Evolutionary conservation across 1,284 basidiomycete genomes (phyloP).

Genomic region (Malassezia dermatis): DNA sequence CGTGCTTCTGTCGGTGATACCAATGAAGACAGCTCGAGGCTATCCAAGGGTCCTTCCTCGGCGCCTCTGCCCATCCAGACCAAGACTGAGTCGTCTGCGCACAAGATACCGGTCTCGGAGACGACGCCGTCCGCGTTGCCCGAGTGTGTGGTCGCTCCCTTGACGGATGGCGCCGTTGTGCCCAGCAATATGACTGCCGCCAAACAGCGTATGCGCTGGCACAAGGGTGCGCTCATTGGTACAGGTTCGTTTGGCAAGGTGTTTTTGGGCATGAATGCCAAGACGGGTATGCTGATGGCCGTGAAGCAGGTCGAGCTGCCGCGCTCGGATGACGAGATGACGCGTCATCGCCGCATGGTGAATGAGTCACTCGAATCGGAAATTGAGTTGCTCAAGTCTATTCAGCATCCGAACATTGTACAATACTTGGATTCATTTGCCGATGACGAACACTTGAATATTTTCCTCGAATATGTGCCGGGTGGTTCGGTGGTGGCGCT

Average conservation of each 20-base stretch:
- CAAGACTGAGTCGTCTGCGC: background rate
- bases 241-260: constrained; percentile 57
- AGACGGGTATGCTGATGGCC: constrained; percentile 88
- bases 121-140: background rate
- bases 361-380: constrained; percentile 86
- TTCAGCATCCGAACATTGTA: constrained; percentile 94
- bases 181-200: background rate
- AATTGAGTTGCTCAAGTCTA: constrained; percentile 85
- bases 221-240: constrained; percentile 94
- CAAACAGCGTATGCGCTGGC: constrained; percentile 74
- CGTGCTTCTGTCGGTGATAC: constrained; percentile 54
- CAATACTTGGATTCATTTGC: constrained; percentile 62
- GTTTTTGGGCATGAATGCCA: constrained; percentile 88
- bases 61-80: background rate
- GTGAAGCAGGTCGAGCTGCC: constrained; percentile 98
- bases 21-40: constrained; percentile 1
- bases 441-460: constrained; percentile 62
- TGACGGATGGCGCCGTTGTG: background rate
- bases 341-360: constrained; percentile 90
- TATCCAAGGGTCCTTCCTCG: constrained; percentile 21
- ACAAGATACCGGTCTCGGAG: background rate
- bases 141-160: background rate
- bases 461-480: constrained; percentile 97
- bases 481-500: constrained; percentile 91
- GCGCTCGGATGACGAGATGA: constrained; percentile 71